phyloP scores from a whole-genome alignment of 2,329 filamentous ascomycete species.

The Cytospora paraplurivora region DNA sequence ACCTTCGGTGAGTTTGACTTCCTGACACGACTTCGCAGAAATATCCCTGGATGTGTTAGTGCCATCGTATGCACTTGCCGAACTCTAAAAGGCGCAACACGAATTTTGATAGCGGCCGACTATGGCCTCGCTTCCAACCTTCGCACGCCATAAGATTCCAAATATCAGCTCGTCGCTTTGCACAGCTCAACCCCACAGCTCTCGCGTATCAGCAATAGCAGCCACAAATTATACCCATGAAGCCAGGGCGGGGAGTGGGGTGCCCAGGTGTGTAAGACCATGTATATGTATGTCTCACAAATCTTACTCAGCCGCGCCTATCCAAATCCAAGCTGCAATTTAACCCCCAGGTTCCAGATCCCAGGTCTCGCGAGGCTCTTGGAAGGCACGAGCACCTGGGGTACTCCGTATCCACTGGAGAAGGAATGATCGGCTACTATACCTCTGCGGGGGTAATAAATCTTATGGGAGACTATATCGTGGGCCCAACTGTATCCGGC shows the following conservation, averaged over 20 bases:
- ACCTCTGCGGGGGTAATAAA: no score
- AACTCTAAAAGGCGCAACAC: background rate
- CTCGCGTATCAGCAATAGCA: constrained; percentile 8
- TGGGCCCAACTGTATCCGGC: no score
- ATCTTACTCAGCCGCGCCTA: constrained; percentile 23
- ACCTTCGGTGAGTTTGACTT: constrained; percentile 12
- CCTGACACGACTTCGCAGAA: constrained; percentile 17
- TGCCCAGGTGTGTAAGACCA: constrained; percentile 18
- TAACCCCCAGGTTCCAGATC: background rate
- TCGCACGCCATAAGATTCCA: background rate
- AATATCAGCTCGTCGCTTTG: constrained; percentile 13
- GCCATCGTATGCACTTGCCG: background rate
- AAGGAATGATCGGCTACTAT: background rate
- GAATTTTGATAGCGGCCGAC: background rate
- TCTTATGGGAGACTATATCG: no score
- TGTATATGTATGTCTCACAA: constrained; percentile 5
- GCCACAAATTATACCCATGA: constrained; percentile 13
- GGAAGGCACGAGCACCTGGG: background rate
- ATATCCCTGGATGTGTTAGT: background rate
- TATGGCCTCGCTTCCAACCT: background rate
- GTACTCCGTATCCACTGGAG: background rate
- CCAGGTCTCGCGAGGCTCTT: background rate
- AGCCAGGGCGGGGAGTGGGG: constrained; percentile 1
- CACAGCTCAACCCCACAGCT: background rate
- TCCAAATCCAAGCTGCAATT: background rate